Evolutionary conservation across 768 basidiomycete genomes (phyloP), one percentile per base, ranked within the genome.

Genomic region (Chalciporus pseudorubinellus): DNA sequence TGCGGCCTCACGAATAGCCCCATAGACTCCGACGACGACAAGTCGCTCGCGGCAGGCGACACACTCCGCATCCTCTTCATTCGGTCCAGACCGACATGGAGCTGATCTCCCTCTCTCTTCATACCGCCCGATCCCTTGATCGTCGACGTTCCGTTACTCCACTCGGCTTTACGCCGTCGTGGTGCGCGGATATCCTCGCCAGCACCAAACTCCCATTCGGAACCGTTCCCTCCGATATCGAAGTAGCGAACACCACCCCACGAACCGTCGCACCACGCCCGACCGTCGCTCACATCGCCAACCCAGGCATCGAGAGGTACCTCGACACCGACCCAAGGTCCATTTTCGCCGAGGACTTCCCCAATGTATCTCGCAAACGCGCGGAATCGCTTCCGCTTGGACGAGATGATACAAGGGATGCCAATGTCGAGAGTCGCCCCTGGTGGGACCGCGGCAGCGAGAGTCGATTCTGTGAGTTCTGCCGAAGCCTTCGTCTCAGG

Each of bases 311-410:
- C 67, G 8, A 92, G 73, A 1, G 91, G 89, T 11, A 93, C 89
- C 66, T 95, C 92, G 14, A 95, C 89, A 13, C 92, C 92, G 7
- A 94, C 89, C 92, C 92, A 95, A 0, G 89, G 83, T 1, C 92
- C 92, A 5, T 63, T 58, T 66, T 92, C 89, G 33, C 92, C 92
- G 44, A 81, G 77, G 2, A 95, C 84, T 63, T 92, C 89, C 6
- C 89, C 92, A 46, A 95, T 92, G 64, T 95, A 94, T 5, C 92
- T 74, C 19, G 91, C 92, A 61, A 83, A 87, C 1, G 92, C 92
- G 44, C 87, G 84, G 77, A 94, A 92, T 9, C 90, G 80, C 55
- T 86, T 85, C 33, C 87, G 79, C 64, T 89, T 88, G 38, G 85
- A 87, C 3, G 89, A 81, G 56, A 94, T 87, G 65, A 94, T 92